Evolutionary conservation across 2,329 filamentous ascomycete species (phyloP).

Genomic region (Didymella segeticola): DNA sequence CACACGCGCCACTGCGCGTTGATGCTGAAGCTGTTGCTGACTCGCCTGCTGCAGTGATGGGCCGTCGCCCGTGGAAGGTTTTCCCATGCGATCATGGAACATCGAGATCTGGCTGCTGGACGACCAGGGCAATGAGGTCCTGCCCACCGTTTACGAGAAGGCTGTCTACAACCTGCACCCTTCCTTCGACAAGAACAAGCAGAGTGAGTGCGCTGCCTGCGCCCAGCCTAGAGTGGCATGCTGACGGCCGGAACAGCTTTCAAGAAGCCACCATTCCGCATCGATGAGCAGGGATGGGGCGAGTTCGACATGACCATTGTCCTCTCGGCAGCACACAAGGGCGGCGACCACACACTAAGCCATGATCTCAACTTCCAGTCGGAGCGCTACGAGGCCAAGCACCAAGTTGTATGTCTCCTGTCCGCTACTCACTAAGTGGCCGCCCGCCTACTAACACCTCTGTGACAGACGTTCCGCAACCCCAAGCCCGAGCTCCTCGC

Average conservation of each 20-base stretch:
- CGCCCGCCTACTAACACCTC: slow-evolving; percentile 9
- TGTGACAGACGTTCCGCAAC: slow-evolving; percentile 78
- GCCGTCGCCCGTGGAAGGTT: slow-evolving; percentile 81
- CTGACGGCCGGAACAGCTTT: slow-evolving; percentile 56
- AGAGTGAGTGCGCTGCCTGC: slow-evolving; percentile 64
- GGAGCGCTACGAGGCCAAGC: slow-evolving; percentile 81
- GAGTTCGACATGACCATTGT: slow-evolving; percentile 96
- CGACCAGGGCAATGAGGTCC: slow-evolving; percentile 81
- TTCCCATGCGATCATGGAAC: slow-evolving; percentile 91
- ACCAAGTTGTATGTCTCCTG: slow-evolving; percentile 67
- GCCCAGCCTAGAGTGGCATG: background rate
- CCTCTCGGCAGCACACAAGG: slow-evolving; percentile 83
- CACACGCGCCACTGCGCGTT: no score
- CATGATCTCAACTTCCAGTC: slow-evolving; percentile 94
- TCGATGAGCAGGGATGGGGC: slow-evolving; percentile 95
- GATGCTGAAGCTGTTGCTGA: slow-evolving; percentile 20
- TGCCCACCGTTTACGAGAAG: slow-evolving; percentile 88
- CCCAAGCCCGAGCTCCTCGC: slow-evolving; percentile 85
- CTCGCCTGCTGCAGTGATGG: slow-evolving; percentile 65
- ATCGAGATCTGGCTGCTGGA: slow-evolving; percentile 86
- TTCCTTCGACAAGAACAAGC: slow-evolving; percentile 84
- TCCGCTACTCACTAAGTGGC: background rate
- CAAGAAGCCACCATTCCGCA: slow-evolving; percentile 84
- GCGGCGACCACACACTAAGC: slow-evolving; percentile 75
- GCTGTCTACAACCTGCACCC: slow-evolving; percentile 93